phyloP scores from a whole-genome alignment of 2,329 filamentous ascomycete species.

The Colletotrichum trifolii region DNA sequence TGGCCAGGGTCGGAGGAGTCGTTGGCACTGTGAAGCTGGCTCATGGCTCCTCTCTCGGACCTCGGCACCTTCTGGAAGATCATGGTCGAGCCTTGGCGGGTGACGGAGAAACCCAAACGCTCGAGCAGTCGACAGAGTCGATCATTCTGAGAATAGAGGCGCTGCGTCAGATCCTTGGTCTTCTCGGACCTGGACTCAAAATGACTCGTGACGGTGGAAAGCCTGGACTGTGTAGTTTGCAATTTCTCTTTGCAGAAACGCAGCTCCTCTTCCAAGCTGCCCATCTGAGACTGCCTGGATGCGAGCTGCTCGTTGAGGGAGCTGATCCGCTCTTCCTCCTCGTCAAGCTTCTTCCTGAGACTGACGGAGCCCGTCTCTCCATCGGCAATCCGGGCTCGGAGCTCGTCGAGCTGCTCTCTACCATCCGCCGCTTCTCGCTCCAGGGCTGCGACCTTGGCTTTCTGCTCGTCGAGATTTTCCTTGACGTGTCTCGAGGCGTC shows the following conservation, averaged over 20 bases:
- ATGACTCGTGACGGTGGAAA: conserved; percentile 63
- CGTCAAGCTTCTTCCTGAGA: conserved; percentile 78
- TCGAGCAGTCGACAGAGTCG: conserved; percentile 86
- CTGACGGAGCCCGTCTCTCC: conserved; percentile 87
- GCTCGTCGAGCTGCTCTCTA: conserved; percentile 73
- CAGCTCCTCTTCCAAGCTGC: conserved; percentile 80
- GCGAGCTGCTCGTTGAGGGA: conserved; percentile 77
- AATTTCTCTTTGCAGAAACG: conserved; percentile 74
- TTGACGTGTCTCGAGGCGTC: conserved; percentile 61
- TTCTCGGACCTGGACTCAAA: conserved; percentile 77
- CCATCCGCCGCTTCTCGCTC: conserved; percentile 71
- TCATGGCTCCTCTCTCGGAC: conserved; percentile 62
- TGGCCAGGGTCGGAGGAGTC: conserved; percentile 66
- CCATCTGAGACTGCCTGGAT: conserved; percentile 79
- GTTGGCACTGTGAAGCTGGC: conserved; percentile 62
- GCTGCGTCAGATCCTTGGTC: conserved; percentile 85
- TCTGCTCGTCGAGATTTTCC: conserved; percentile 64
- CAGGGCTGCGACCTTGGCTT: conserved; percentile 64
- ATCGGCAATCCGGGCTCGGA: conserved; percentile 80
- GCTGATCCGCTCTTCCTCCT: conserved; percentile 78
- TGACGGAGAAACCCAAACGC: conserved; percentile 84
- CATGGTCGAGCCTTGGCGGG: conserved; percentile 78
- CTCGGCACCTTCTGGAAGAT: conserved; percentile 77
- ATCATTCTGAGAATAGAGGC: conserved; percentile 85
- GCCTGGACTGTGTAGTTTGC: conserved; percentile 62